Conservation (phyloP, 192 early-diverging fungal species). For the Phycomyces blakesleeanus region DNA sequence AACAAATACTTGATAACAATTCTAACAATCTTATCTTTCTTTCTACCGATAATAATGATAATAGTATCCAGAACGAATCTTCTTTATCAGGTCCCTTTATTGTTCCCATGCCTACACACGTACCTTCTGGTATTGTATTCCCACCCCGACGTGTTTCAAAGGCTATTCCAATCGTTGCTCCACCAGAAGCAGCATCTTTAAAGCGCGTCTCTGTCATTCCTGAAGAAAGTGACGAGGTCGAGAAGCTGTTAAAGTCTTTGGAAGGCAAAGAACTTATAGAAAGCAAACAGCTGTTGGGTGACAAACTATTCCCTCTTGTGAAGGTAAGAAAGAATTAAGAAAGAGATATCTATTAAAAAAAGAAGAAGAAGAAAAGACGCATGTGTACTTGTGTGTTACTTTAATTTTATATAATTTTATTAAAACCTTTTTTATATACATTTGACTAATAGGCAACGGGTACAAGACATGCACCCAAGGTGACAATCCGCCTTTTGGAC, state of each 20-base stretch:
- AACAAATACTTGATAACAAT: no score
- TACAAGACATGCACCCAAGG: conserved; percentile 28
- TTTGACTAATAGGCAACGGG: conserved; percentile 10
- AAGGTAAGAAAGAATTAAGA: conserved; percentile 26
- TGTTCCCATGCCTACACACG: not conserved
- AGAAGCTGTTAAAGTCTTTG: conserved; percentile 27
- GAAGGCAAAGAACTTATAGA: conserved; percentile 33
- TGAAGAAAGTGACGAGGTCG: conserved; percentile 15
- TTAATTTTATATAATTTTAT: no score
- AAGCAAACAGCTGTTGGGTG: conserved; percentile 39
- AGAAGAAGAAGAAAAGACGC: no score
- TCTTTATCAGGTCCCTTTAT: not conserved
- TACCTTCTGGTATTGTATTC: conserved; percentile 3
- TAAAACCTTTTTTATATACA: no score
- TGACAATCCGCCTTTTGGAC: conserved; percentile 37
- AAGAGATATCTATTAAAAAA: not conserved
- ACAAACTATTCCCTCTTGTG: conserved; percentile 37
- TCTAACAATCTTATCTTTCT: no score
- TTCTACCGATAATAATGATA: no score
- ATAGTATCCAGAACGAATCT: not conserved
- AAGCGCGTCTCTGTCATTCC: not conserved
- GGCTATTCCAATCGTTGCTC: conserved; percentile 26
- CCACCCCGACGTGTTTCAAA: conserved; percentile 13
- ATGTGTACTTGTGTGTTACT: no score
- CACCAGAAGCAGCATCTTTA: not conserved